Base-by-base conservation (phyloP, 2,329 filamentous ascomycete species). In the Penicillium sumatraense region DNA sequence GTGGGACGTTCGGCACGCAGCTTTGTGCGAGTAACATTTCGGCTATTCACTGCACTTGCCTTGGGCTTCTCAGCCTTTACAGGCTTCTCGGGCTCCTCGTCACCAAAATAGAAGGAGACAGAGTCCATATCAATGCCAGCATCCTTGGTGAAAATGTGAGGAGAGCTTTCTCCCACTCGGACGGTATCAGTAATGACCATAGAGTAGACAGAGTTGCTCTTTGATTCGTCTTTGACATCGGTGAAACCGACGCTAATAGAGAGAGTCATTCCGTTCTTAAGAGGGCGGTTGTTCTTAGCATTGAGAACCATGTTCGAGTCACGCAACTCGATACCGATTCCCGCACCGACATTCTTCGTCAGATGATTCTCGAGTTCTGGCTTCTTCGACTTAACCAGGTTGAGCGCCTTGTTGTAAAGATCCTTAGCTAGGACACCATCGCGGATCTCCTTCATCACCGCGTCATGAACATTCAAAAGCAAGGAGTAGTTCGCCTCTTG, bases 61-160 rank as follows among this genome's bases (percentile, higher is more conserved):
- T 89, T 86, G 0, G 86, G 81, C 66, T 93, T 87, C 75, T 96
- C 81, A 68, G 95, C 96, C n/a, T 91, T 89, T 9, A 89, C 84
- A 27, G 90, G 89, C 72, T 91, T 87, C 60, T 91, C 86, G 63
- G 96, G 90, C 70, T 80, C 78, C 60, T 96, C 92, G 64, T 98
- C 93, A 71, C 96, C 96, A 81, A 99, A 99, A 78, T 97, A 98
- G 81, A 99, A 99, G 0, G 93, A 96, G 35, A 93, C 93, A 3
- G 92, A 92, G 68, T 98, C 95, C 56, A 96, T 86, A 69, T 96
- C 93, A 24, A 90, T 90, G 2, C 93, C 88, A 0, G 93, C 93
- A 70, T 97, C 93, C 56, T 91, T 92, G 16, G 95, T 99, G 77
- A 99, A 98, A 24, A 97, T 87, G 27, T 96, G 91, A 29, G 77